Evolutionary conservation across 163 green algal species (phyloP), one percentile per base, ranked within the genome.

Genomic region (Chloroidium sp.): DNA sequence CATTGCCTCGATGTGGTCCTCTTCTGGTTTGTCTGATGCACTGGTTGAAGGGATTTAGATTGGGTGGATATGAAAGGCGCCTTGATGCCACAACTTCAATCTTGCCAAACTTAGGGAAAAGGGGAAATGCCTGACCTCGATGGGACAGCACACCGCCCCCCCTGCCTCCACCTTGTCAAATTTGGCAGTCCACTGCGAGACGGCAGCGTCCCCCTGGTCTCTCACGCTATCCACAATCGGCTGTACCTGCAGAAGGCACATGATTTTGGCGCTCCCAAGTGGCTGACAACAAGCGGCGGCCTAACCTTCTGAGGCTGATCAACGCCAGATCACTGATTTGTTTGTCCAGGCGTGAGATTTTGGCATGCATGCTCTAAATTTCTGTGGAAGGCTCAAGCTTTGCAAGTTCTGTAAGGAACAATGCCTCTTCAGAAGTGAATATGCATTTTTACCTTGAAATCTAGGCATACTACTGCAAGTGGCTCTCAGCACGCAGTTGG

Each of bases 181-280:
- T 79, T 95, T 96, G 2, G 84, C 81, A 1, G 95, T 99, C 76
- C 90, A 95, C 62, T 96, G 89, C 10, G 79, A 84, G n/a, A 99
- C 95, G 2, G 96, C 96, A 0, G 84, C 92, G 81, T 99, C 96
- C 2, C 96, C 96, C 1, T 90, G 82, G 0, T 80, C 36, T 8
- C 91, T 86, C 14, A 99, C 96, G 61, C 90, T 84, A 61, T 98
- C 92, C 62, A 97, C 88, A 75, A 99, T 99, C 0, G 96, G 96
- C 0, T 81, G 75, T 3, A 98, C 95, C 95, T 98, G 86, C 62
- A 82, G 62, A 61, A 80, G 2, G 62, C 59, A 69, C 60, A 8
- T 57, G 12, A 62, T 62, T 0, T 58, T 6, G 60, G 60, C 3
- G 62, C 36, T 36, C 36, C 36, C 36, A 36, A 36, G 36, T 36